Percentiles rank a stretch among this genome's conserved stretches.
Conservation (phyloP, 2,329 filamentous ascomycete genomes). For the Colletotrichum kahawae region DNA sequence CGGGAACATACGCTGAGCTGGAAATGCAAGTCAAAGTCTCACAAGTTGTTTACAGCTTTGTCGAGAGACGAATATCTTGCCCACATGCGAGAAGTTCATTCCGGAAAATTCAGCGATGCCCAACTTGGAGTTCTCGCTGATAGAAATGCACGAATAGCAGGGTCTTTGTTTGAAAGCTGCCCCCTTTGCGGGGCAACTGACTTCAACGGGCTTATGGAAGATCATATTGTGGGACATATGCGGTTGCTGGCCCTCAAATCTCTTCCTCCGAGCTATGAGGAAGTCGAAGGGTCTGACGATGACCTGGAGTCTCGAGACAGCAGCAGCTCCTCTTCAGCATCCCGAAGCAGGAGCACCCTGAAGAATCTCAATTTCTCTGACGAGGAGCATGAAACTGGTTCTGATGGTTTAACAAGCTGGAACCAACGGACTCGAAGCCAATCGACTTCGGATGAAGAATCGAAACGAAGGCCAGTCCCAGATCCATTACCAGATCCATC, state of each 20-base stretch:
- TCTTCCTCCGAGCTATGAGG: neutral
- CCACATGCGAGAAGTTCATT: neutral
- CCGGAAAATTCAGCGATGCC: neutral
- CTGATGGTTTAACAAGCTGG: no score
- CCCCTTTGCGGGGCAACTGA: neutral
- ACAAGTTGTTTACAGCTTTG: neutral
- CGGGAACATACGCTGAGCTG: neutral
- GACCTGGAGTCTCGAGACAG: no score
- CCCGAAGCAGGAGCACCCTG: no score
- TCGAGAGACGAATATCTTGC: neutral
- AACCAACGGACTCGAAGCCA: no score
- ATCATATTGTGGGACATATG: slow-evolving; percentile 10
- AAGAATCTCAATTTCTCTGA: no score
- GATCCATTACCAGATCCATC: no score
- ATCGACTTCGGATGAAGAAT: no score
- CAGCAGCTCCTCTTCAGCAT: no score
- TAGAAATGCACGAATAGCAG: neutral
- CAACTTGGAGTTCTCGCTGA: neutral
- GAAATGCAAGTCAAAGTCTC: neutral
- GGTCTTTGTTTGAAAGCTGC: neutral
- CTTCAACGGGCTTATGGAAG: neutral
- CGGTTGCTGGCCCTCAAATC: slow-evolving; percentile 7
- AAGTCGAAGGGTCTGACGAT: neutral
- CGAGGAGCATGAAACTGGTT: no score
- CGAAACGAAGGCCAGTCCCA: no score